Evolutionary conservation across 2,329 filamentous ascomycete genomes (phyloP).

Genomic region (Trichoderma lentiforme): DNA sequence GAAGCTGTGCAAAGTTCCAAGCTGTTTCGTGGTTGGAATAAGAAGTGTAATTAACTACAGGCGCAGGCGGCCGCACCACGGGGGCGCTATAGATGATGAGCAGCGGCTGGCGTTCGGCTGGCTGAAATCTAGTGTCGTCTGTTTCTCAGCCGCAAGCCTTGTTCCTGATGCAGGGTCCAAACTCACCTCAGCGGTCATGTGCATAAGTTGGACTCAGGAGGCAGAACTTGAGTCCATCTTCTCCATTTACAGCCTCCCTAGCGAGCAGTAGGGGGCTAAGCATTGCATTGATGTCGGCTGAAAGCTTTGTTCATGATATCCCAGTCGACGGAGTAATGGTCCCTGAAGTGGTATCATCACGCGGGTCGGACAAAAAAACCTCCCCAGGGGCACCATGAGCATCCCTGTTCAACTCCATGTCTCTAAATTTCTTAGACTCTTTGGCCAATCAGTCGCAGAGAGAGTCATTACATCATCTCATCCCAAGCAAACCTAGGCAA

Average conservation of each 20-base stretch:
- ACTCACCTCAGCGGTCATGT: not conserved
- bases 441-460: conserved; percentile 7
- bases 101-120: not conserved
- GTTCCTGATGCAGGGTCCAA: not conserved
- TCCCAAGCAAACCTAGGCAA: not conserved
- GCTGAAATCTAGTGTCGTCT: not conserved
- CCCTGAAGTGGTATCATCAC: conserved; percentile 6
- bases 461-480: conserved; percentile 4
- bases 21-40: not conserved
- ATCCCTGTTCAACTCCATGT: conserved; percentile 16
- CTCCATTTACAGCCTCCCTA: not conserved
- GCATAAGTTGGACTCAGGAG: conserved; percentile 2
- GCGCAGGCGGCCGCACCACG: conserved; percentile 5
- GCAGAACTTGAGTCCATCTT: not conserved
- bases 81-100: not conserved
- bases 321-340: not conserved
- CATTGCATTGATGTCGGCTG: not conserved
- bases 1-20: conserved; percentile 7
- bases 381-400: conserved; percentile 2
- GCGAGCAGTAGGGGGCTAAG: not conserved
- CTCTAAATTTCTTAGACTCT: conserved; percentile 6
- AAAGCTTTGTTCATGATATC: conserved; percentile 1
- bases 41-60: conserved; percentile 10
- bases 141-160: conserved; percentile 13
- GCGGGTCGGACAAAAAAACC: conserved; percentile 3